These are phyloP conservation scores for Trametopsis cervina DNA, from an alignment of 768 basidiomycete genomes.

Conservation along the genomic window DNA sequence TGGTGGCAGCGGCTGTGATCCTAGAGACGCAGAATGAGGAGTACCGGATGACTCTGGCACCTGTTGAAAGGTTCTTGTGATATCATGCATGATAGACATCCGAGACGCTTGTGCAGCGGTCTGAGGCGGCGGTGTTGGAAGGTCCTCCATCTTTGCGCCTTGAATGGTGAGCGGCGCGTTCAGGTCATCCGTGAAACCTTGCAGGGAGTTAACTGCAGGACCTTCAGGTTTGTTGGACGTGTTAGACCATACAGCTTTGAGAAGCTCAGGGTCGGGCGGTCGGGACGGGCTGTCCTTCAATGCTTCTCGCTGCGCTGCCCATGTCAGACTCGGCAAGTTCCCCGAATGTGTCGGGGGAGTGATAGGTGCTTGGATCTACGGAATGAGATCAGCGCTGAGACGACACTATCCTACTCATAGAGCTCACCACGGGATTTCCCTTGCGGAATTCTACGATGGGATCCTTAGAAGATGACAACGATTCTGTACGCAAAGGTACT, in stretches of 20 bases:
- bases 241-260: slow-evolving; percentile 82
- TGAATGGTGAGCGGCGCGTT: slow-evolving; percentile 76
- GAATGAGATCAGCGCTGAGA: slow-evolving; percentile 9
- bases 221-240: slow-evolving; percentile 62
- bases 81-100: slow-evolving; percentile 69
- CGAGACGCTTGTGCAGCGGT: slow-evolving; percentile 52
- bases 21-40: slow-evolving; percentile 17
- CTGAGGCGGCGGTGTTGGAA: slow-evolving; percentile 42
- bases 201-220: slow-evolving; percentile 70
- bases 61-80: slow-evolving; percentile 82
- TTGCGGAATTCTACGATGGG: neutral
- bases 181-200: slow-evolving; percentile 79
- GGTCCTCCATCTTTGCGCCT: slow-evolving; percentile 83
- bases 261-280: slow-evolving; percentile 73
- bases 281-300: slow-evolving; percentile 65
- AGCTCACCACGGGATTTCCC: slow-evolving; percentile 1
- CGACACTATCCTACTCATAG: slow-evolving; percentile 12
- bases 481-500: neutral
- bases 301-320: slow-evolving; percentile 22
- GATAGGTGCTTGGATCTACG: slow-evolving; percentile 19
- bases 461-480: slow-evolving; percentile 8
- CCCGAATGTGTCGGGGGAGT: slow-evolving; percentile 15
- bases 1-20: neutral
- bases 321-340: slow-evolving; percentile 19
- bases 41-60: slow-evolving; percentile 59